A percentile compares a stretch with the other conserved stretches of the same genome.
phyloP scores from a whole-genome alignment of 2,329 filamentous ascomycete species.

The Sarocladiaceae sp. region DNA sequence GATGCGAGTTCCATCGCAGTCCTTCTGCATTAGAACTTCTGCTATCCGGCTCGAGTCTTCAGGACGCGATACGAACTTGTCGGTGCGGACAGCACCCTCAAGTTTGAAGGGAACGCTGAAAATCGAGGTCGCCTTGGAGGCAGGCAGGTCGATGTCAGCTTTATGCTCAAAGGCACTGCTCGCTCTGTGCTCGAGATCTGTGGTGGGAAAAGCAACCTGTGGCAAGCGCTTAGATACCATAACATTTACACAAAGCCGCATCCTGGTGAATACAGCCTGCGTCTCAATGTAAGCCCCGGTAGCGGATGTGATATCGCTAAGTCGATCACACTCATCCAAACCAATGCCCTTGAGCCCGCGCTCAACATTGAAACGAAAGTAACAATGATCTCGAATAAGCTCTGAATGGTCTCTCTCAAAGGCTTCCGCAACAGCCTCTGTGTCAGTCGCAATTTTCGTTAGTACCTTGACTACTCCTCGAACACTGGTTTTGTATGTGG shows the following conservation, averaged over 20 bases:
- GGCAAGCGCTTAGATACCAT: not conserved
- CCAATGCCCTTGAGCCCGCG: slow-evolving; percentile 35
- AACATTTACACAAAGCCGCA: not conserved
- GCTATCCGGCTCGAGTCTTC: not conserved
- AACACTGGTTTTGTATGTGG: slow-evolving; percentile 14
- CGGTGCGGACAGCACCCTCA: slow-evolving; percentile 20
- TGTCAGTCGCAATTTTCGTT: slow-evolving; percentile 29
- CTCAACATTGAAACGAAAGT: slow-evolving; percentile 41
- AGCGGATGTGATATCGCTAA: slow-evolving; percentile 13
- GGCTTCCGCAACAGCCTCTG: slow-evolving; percentile 29
- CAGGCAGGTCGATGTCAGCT: too few relatives aligned
- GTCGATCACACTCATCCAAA: slow-evolving; percentile 26
- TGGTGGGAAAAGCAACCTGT: too few relatives aligned
- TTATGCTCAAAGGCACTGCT: too few relatives aligned
- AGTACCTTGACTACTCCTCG: slow-evolving; percentile 10
- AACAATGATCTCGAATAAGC: slow-evolving; percentile 25
- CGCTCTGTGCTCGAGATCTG: too few relatives aligned
- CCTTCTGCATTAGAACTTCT: not conserved
- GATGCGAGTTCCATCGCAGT: not conserved
- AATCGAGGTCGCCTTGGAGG: too few relatives aligned
- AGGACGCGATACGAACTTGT: slow-evolving; percentile 54
- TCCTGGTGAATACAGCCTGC: not conserved
- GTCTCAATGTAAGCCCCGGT: slow-evolving; percentile 10
- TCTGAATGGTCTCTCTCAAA: slow-evolving; percentile 25
- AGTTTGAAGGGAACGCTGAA: too few relatives aligned